Base-by-base conservation (phyloP, 2,329 filamentous ascomycete species). In the Fusarium illudens region DNA sequence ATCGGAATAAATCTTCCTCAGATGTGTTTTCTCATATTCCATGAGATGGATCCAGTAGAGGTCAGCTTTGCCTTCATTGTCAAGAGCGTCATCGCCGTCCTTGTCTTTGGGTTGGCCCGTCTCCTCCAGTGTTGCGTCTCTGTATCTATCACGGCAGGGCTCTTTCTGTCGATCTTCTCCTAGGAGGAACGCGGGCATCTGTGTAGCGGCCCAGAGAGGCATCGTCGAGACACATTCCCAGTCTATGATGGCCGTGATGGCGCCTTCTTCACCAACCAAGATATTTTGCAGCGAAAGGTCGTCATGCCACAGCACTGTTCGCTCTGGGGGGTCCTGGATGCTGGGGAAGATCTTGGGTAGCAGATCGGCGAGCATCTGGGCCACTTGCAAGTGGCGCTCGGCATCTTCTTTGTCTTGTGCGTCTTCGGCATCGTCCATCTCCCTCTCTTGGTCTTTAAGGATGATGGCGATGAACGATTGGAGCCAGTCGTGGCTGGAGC, bases 171-270 rank as follows among this genome's bases (percentile, higher is more conserved):
- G 72, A 6, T n/a, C 29, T 6, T 49, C 44, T 0, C 71, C 75
- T 0, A 67, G 34, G 2, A 83, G 71, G 51, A 83, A 80, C 27
- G 70, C 63, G 9, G 81, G 80, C 25, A 75, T 46, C 22, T 72
- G 54, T 11, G 73, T 75, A 4, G 75, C 68, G 49, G 72, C 65
- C 82, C 80, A 84, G 13, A 77, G 65, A 7, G 81, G 81, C 57
- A 82, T 27, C 2, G 78, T 68, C 8, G 78, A 81, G 11, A 81
- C 77, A 39, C 77, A 82, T 58, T 84, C 80, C 80, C 80, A 84
- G 64, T 83, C 80, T 4, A 83, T 44, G 0, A 83, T 50, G 5
- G 67, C 81, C 1, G 78, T 79, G 6, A 83, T 64, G 0, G 60
- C 59, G 1, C 78, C 78, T 6, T 75, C 27, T 0, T 78, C 71